phyloP scores from a whole-genome alignment of 805 yeast genomes.

The Wickerhamiella bombiphila region DNA sequence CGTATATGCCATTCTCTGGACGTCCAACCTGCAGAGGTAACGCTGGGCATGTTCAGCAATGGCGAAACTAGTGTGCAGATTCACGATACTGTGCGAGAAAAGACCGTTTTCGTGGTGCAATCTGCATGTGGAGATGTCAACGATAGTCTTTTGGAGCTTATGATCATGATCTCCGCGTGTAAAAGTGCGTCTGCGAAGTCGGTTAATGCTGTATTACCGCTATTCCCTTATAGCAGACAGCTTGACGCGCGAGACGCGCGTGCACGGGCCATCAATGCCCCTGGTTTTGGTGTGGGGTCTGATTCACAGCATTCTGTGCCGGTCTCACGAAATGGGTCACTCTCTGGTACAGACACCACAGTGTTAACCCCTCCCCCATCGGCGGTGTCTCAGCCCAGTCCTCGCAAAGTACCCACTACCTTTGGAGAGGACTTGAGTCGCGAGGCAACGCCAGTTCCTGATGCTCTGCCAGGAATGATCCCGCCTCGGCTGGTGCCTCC shows the following conservation, averaged over 20 bases:
- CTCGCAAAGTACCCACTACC: constrained; percentile 13
- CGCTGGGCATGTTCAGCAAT: constrained; percentile 37
- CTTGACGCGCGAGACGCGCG: constrained; percentile 75
- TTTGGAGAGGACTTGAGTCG: constrained; percentile 13
- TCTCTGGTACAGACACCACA: constrained; percentile 1
- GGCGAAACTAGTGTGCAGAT: constrained; percentile 89
- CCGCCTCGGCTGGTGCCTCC: neutral
- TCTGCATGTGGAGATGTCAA: constrained; percentile 80
- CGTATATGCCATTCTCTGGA: constrained; percentile 65
- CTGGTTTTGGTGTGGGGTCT: no score
- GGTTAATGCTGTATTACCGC: constrained; percentile 82
- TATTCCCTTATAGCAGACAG: constrained; percentile 91
- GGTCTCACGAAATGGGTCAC: constrained; percentile 1
- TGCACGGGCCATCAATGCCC: neutral
- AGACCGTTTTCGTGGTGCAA: constrained; percentile 86
- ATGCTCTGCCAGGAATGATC: neutral
- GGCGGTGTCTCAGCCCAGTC: constrained; percentile 3
- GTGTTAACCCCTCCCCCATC: neutral
- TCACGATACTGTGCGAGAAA: constrained; percentile 81
- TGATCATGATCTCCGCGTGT: constrained; percentile 81
- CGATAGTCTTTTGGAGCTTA: constrained; percentile 68
- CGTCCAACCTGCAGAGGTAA: constrained; percentile 54
- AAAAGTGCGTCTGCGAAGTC: constrained; percentile 79
- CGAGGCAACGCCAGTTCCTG: constrained; percentile 1
- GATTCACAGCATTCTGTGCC: no score